Evolutionary conservation across 2,329 filamentous ascomycete genomes (phyloP).

Genomic region (Trichoderma sp.): DNA sequence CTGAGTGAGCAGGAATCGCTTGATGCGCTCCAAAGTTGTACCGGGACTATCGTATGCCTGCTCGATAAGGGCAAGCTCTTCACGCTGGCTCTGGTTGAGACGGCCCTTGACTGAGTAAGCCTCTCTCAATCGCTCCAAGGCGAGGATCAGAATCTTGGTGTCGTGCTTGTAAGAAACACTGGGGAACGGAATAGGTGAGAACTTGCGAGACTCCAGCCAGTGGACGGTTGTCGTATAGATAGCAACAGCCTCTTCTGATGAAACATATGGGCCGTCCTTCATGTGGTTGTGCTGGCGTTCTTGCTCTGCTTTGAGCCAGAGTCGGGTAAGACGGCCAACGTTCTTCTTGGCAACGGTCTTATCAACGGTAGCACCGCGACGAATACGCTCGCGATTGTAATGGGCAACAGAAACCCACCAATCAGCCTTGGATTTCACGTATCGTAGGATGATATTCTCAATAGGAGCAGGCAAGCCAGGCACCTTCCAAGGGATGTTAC

Average conservation of each 20-base stretch:
- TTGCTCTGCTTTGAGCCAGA: conserved; percentile 98
- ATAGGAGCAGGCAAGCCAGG: conserved; percentile 94
- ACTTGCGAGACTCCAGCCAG: conserved; percentile 97
- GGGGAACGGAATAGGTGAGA: conserved; percentile 97
- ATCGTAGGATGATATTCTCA: conserved; percentile 96
- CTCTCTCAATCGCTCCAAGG: conserved; percentile 86
- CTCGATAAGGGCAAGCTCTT: conserved; percentile 93
- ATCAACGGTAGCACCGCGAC: conserved; percentile 93
- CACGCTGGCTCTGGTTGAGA: conserved; percentile 94
- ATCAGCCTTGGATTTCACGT: conserved; percentile 98
- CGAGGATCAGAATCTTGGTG: conserved; percentile 96
- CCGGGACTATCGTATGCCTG: conserved; percentile 98
- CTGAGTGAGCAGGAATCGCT: conserved; percentile 94
- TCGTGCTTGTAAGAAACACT: conserved; percentile 99
- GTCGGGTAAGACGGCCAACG: conserved; percentile 83
- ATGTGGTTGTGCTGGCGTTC: conserved; percentile 99
- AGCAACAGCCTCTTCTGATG: conserved; percentile 95
- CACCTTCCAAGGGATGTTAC: conserved; percentile 99
- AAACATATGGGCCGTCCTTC: conserved; percentile 98
- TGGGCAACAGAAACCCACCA: conserved; percentile 99
- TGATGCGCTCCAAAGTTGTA: conserved; percentile 92
- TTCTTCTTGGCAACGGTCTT: conserved; percentile 99
- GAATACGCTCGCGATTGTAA: conserved; percentile 96
- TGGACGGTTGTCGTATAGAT: conserved; percentile 99
- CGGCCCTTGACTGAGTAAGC: conserved; percentile 97